A percentile compares a stretch with the other conserved stretches of the same genome.
Evolutionary conservation across 345 rosid species (phyloP).

Genomic region (Firmiana major): DNA sequence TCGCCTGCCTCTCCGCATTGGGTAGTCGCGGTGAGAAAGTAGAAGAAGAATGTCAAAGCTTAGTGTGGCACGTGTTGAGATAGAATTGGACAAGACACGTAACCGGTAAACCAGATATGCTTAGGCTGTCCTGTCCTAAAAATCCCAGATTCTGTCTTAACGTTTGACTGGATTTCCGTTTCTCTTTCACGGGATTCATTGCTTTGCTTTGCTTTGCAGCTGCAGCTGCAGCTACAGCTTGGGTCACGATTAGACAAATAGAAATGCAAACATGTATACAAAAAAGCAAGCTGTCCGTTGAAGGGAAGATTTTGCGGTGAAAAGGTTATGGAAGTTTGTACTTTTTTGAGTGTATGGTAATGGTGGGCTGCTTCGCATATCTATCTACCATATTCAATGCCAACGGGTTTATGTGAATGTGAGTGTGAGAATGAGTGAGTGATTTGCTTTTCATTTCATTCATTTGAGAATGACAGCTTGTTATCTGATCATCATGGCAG

Average conservation of each 20-base stretch:
- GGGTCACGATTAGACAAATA: background rate
- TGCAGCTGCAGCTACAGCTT: background rate
- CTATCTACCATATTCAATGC: background rate
- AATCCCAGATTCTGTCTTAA: background rate
- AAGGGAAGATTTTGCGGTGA: background rate
- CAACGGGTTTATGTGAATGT: background rate
- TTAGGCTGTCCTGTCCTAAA: background rate
- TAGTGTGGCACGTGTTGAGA: conserved; percentile 28
- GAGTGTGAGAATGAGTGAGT: too few relatives aligned
- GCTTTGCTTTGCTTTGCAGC: background rate
- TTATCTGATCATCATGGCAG: background rate
- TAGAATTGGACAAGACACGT: conserved; percentile 34
- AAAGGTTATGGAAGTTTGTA: background rate
- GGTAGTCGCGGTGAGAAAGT: background rate
- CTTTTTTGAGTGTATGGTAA: background rate
- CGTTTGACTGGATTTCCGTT: too few relatives aligned
- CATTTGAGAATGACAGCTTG: background rate
- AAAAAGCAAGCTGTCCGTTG: background rate
- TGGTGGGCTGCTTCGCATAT: background rate
- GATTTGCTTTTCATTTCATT: too few relatives aligned
- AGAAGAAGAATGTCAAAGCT: background rate
- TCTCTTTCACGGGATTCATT: background rate
- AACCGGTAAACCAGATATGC: background rate
- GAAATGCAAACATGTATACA: background rate
- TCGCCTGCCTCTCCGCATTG: background rate